Base-by-base conservation (phyloP, 768 basidiomycete genomes). In the Amanita inopinata region DNA sequence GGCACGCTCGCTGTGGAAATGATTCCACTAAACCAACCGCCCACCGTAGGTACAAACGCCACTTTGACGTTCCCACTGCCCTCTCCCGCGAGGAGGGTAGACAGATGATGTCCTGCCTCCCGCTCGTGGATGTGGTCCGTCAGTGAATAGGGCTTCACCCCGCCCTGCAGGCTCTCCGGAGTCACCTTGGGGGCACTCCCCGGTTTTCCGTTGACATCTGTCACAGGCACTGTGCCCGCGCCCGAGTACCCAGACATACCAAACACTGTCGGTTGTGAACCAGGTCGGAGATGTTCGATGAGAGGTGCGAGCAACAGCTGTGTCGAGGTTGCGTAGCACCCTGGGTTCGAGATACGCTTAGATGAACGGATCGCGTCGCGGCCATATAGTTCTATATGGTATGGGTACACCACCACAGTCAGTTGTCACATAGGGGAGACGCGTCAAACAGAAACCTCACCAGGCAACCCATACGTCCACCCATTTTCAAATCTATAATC, bases 101-200 rank as follows among this genome's bases (percentile, higher is more conserved):
- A 78, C 38, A 99, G 78, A 60, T 96, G 96, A 51, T 67, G 67
- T 2, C 82, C 80, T 0, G 93, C 89, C 63, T 99, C 96, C 33
- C 96, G 86, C 61, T 99, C 96, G 68, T 99, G 96, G 55, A 99
- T 96, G 64, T 99, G 96, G 60, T 93, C 92, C 10, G 96, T 99
- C 36, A 99, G 66, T 0, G 89, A 55, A 63, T 99, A 99, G 5
- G 93, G 83, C 40, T 79, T 74, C 36, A 97, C 63, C 2, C 81
- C 86, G 9, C 83, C 81, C 1, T 63, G 66, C 10, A 99, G 77
- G 47, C 71, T 79, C 50, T 86, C 79, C 0, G 86, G 70, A 1
- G 80, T 67, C 10, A 96, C 75, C 61, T 98, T 98, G 33, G 96
- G 82, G 10, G 78, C 66, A 25, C 80, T 91, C 20, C 73, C 68